Conservation (phyloP, 2,329 filamentous ascomycete species). For the Colletotrichum ledebouriae region DNA sequence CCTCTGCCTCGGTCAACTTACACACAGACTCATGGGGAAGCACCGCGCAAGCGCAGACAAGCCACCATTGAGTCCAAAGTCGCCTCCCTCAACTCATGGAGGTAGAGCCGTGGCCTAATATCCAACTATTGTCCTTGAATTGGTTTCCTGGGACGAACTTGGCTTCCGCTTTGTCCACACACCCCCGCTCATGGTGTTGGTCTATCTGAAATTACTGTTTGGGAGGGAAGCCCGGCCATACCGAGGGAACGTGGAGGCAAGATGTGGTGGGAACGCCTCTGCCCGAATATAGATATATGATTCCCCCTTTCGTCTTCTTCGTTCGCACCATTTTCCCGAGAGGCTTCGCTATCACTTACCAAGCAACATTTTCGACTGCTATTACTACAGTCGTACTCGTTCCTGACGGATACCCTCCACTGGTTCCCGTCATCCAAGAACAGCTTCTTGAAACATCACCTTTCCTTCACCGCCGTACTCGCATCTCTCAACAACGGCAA, state of each 20-base stretch:
- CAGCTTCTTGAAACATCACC: slow-evolving; percentile 8
- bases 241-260: slow-evolving; percentile 5
- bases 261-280: slow-evolving; percentile 10
- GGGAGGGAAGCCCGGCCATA: slow-evolving; percentile 21
- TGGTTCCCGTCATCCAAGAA: not conserved
- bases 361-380: slow-evolving; percentile 12
- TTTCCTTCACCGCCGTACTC: not conserved
- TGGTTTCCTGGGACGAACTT: slow-evolving; percentile 9
- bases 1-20: not conserved
- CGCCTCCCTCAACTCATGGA: slow-evolving; percentile 6
- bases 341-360: not conserved
- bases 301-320: not conserved
- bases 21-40: slow-evolving; percentile 1
- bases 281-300: slow-evolving; percentile 31
- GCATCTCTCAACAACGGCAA: slow-evolving; percentile 3
- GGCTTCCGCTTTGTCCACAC: slow-evolving; percentile 18
- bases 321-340: slow-evolving; percentile 24
- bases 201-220: slow-evolving; percentile 29
- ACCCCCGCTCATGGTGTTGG: slow-evolving; percentile 31
- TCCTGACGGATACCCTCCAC: slow-evolving; percentile 27
- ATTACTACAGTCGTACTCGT: not conserved
- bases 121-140: not conserved
- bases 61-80: slow-evolving; percentile 9
- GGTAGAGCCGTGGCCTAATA: not conserved
- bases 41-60: slow-evolving; percentile 29